These are phyloP conservation scores for Antitrichia curtipendula DNA, from an alignment of 225 moss, liverwort and hornwort genomes.

Conservation along the genomic window DNA sequence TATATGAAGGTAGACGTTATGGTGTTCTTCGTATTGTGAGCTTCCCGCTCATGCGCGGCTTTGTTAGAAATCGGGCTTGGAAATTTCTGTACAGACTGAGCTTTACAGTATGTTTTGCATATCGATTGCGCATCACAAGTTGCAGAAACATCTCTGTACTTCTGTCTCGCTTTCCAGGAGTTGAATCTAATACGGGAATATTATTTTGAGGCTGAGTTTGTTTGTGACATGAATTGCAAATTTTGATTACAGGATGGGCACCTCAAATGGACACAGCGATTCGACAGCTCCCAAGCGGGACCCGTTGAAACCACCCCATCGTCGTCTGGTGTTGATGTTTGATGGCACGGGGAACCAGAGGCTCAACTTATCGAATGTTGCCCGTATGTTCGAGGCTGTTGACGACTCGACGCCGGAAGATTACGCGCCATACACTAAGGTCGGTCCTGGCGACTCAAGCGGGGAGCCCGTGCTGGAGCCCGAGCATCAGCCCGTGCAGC, in stretches of 20 bases:
- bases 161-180: background rate
- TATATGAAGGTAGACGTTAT: background rate
- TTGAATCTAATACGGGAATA: background rate
- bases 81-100: background rate
- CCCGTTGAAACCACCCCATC: background rate
- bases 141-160: too few relatives aligned
- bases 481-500: background rate
- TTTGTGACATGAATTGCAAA: background rate
- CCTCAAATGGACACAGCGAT: background rate
- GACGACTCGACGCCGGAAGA: background rate
- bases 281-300: background rate
- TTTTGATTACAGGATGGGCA: background rate
- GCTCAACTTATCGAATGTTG: background rate
- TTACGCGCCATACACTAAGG: background rate
- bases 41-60: background rate
- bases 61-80: too few relatives aligned
- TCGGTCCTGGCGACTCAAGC: background rate
- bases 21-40: background rate
- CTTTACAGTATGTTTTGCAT: background rate
- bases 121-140: background rate
- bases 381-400: background rate
- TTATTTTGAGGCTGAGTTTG: background rate
- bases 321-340: slow-evolving; percentile 5
- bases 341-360: background rate
- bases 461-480: background rate